Conservation (phyloP, 257 asterid genomes). For the Solanum microdontum region DNA sequence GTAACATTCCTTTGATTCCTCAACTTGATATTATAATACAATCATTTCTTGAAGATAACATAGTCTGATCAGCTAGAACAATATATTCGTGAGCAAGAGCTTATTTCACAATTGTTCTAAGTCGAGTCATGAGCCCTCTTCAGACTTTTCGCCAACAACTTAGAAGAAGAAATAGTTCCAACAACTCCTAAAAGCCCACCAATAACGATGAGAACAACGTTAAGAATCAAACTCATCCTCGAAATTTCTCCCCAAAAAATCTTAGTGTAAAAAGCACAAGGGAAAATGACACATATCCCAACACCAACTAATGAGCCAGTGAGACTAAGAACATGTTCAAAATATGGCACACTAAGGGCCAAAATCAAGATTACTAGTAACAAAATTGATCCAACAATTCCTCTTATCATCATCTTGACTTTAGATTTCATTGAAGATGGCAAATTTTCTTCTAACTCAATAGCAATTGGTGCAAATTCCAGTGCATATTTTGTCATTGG, state of each 20-base stretch:
- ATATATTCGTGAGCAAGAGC: neutral
- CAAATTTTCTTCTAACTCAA: slow-evolving; percentile 41
- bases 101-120: neutral
- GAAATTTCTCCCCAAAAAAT: slow-evolving; percentile 38
- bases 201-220: slow-evolving; percentile 17
- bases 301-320: slow-evolving; percentile 64
- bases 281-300: slow-evolving; percentile 46
- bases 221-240: slow-evolving; percentile 23
- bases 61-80: neutral
- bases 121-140: slow-evolving; percentile 16
- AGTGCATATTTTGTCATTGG: slow-evolving; percentile 77
- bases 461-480: slow-evolving; percentile 62
- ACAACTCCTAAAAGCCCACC: slow-evolving; percentile 43
- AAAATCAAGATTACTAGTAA: slow-evolving; percentile 35
- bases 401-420: slow-evolving; percentile 42
- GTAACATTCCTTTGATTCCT: neutral
- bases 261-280: slow-evolving; percentile 51
- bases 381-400: slow-evolving; percentile 39
- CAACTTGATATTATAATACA: neutral
- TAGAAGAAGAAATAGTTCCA: slow-evolving; percentile 62
- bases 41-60: neutral
- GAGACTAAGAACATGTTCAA: slow-evolving; percentile 63
- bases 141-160: slow-evolving; percentile 27
- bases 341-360: slow-evolving; percentile 54
- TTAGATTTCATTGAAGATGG: slow-evolving; percentile 29